Percentiles rank a stretch among this genome's conserved stretches.
Conservation (phyloP, 75 land plant species). For the Pseudotsuga menziesii region DNA sequence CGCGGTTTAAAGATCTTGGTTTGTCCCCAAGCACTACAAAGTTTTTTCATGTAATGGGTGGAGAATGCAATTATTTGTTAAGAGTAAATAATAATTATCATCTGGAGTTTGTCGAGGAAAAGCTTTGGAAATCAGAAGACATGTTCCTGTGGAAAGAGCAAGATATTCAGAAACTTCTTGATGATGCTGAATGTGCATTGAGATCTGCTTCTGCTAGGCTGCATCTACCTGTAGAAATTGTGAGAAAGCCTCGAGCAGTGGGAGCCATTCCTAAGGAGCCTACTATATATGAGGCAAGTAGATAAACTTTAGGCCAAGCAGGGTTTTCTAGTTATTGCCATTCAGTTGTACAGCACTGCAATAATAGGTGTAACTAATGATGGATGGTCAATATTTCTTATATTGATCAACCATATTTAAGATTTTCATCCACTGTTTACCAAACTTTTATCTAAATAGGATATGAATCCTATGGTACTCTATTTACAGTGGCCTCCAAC, state of each 20-base stretch:
- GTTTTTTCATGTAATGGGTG: slow-evolving; percentile 47
- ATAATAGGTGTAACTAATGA: background rate
- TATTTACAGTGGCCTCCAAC: background rate
- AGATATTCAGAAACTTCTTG: slow-evolving; percentile 25
- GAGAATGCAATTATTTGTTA: slow-evolving; percentile 49
- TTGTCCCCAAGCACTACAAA: slow-evolving; percentile 22
- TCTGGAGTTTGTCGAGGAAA: slow-evolving; percentile 39
- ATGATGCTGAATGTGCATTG: slow-evolving; percentile 35
- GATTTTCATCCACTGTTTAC: background rate
- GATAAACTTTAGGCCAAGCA: background rate
- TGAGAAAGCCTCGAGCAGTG: slow-evolving; percentile 48
- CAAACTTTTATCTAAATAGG: background rate
- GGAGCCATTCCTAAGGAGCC: slow-evolving; percentile 46
- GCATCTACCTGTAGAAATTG: slow-evolving; percentile 29
- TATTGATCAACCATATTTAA: background rate
- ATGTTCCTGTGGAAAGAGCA: slow-evolving; percentile 28
- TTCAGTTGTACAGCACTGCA: slow-evolving; percentile 5
- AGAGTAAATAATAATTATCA: slow-evolving; percentile 26
- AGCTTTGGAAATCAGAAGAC: slow-evolving; percentile 32
- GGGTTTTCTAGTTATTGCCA: slow-evolving; percentile 3
- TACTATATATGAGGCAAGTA: slow-evolving; percentile 43
- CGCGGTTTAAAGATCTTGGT: slow-evolving; percentile 31
- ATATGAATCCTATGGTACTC: background rate
- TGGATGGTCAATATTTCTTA: background rate
- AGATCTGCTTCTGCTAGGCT: slow-evolving; percentile 38